phyloP scores from a whole-genome alignment of 495 filamentous ascomycete species.

The Poronia punctata region DNA sequence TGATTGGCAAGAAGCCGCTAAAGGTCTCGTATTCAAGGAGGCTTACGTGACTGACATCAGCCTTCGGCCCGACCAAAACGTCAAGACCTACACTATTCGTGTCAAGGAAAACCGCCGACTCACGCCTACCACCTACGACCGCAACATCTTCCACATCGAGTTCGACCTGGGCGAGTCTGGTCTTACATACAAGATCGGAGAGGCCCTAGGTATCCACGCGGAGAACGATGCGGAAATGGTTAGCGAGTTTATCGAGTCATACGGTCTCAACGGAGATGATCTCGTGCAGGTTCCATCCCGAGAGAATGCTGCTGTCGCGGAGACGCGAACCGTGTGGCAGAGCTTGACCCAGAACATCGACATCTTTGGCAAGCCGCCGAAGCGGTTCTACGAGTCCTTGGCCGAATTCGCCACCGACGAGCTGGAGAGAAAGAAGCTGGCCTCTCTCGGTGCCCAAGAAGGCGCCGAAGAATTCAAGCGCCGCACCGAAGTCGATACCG shows the following conservation, averaged over 20 bases:
- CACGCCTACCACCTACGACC: constrained; percentile 82
- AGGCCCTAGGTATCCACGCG: constrained; percentile 94
- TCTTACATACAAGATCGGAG: constrained; percentile 91
- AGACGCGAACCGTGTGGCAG: constrained; percentile 91
- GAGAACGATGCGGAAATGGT: constrained; percentile 82
- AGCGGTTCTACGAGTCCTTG: constrained; percentile 92
- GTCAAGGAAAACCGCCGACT: constrained; percentile 94
- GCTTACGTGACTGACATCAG: constrained; percentile 67
- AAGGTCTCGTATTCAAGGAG: constrained; percentile 89
- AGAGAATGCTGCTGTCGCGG: constrained; percentile 67
- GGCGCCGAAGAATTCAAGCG: constrained; percentile 93
- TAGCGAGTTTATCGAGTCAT: constrained; percentile 77
- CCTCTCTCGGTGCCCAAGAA: constrained; percentile 69
- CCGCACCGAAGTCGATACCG: constrained; percentile 84
- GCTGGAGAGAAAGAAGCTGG: constrained; percentile 72
- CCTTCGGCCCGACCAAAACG: constrained; percentile 76
- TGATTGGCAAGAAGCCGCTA: constrained; percentile 74
- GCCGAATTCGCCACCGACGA: constrained; percentile 80
- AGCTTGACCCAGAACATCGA: constrained; percentile 89
- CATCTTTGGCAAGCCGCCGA: constrained; percentile 92
- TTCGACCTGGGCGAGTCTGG: constrained; percentile 89
- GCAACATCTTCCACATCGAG: constrained; percentile 99
- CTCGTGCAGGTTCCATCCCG: constrained; percentile 86
- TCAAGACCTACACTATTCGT: constrained; percentile 79
- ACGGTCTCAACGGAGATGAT: constrained; percentile 72